These are phyloP conservation scores for Sugiyamaella lignohabitans DNA, from an alignment of 805 yeast species.

Conservation along the genomic window DNA sequence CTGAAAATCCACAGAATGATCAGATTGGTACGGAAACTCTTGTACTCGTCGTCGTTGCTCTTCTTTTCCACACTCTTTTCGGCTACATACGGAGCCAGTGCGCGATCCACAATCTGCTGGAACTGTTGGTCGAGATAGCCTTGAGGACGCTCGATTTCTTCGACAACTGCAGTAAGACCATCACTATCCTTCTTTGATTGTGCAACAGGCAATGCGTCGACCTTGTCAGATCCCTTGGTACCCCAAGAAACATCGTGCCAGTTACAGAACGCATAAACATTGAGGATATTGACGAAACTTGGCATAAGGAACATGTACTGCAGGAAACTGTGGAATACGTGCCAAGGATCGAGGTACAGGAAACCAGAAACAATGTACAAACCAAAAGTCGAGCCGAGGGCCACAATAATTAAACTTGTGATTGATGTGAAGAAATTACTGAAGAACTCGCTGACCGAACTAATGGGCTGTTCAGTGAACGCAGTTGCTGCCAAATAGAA, in stretches of 20 bases:
- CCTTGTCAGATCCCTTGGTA: slow-evolving; percentile 57
- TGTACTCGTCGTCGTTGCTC: slow-evolving; percentile 33
- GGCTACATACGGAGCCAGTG: slow-evolving; percentile 46
- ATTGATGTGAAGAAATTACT: slow-evolving; percentile 36
- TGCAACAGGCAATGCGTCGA: slow-evolving; percentile 49
- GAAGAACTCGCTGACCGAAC: slow-evolving; percentile 27
- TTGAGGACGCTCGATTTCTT: slow-evolving; percentile 41
- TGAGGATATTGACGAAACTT: slow-evolving; percentile 40
- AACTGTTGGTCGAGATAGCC: slow-evolving; percentile 50
- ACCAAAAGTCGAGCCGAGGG: slow-evolving; percentile 55
- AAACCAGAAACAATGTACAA: slow-evolving; percentile 53
- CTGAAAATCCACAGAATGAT: slow-evolving; percentile 36
- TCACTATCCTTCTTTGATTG: slow-evolving; percentile 42
- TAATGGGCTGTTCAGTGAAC: slow-evolving; percentile 32
- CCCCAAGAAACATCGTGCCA: slow-evolving; percentile 73
- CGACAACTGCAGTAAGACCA: slow-evolving; percentile 48
- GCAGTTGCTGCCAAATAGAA: slow-evolving; percentile 52
- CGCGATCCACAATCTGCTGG: slow-evolving; percentile 42
- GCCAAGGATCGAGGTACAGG: slow-evolving; percentile 62
- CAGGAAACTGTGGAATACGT: slow-evolving; percentile 48
- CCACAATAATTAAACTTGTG: slow-evolving; percentile 51
- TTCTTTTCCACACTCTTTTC: slow-evolving; percentile 21
- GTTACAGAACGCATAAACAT: slow-evolving; percentile 64
- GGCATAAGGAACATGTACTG: slow-evolving; percentile 35
- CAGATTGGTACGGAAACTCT: slow-evolving; percentile 37